Evolutionary conservation across 495 filamentous ascomycete species (phyloP), one percentile per base, ranked within the genome.

Genomic region (Glonium stellatum): DNA sequence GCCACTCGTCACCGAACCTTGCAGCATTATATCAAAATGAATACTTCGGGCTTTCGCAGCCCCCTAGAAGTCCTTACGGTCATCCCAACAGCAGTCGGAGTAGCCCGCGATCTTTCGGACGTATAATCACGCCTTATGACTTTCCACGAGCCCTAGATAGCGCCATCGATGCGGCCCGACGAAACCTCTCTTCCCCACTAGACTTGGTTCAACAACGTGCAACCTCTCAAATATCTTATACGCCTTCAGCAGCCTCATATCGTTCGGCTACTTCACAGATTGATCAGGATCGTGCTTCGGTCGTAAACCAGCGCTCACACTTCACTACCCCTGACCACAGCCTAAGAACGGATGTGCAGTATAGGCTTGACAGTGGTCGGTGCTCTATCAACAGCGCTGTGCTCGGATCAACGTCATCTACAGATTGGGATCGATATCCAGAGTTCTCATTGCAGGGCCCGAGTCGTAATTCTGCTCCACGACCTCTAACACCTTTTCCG

Each of bases 101-200:
- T 12, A 57, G 25, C 4, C 37, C 54, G 27, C 48, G 36, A 46
- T 41, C 58, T 18, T 57, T 46, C 0, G 54, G 54, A 9, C 51
- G 64, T 36, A 27, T 67, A 15, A 19, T 67, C 23, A 55, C 25
- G 19, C 19, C 46, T 15, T 34, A 44, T n/a, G 64, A 67, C 37
- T 51, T 67, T 18, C 27, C 49, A 9, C 35, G 34, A 4, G 44
- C 46, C 13, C n/a, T 55, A 27, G 51, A 53, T 52, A 57, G 59
- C 23, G 60, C 64, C 22, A 10, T 41, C 0, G 36, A 21, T 31
- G 64, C 60, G 9, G 57, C 55, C 6, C 36, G 31, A 41, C 51
- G 57, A 6, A 53, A 67, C 39, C 54, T 67, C 5, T 52, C 58
- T 31, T 67, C 64, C 37, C 64, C 64, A 21, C 49, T 67, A 10